Conservation (phyloP, 2,329 filamentous ascomycete species). For the Dryadomyces quercivorus region DNA sequence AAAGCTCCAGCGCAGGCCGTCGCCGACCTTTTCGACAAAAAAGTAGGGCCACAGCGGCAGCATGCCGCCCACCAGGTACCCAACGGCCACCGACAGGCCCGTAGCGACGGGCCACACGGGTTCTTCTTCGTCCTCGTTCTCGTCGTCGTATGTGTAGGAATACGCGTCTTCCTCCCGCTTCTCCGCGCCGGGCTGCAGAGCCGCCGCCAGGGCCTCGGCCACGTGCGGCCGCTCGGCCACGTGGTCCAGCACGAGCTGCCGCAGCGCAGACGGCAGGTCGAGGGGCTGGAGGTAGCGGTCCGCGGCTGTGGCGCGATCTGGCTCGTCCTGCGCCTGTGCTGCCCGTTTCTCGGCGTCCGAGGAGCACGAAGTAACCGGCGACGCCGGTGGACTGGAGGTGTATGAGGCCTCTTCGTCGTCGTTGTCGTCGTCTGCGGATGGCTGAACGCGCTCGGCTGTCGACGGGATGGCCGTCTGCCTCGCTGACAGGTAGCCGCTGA, state of each 20-base stretch:
- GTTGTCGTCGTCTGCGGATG: slow-evolving; percentile 9
- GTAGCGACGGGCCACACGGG: slow-evolving; percentile 13
- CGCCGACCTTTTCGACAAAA: slow-evolving; percentile 15
- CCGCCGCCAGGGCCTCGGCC: background rate
- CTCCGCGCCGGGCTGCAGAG: background rate
- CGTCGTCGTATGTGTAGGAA: background rate
- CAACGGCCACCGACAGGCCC: slow-evolving; percentile 17
- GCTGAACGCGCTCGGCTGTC: slow-evolving; percentile 3
- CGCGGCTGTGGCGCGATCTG: background rate
- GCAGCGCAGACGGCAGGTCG: slow-evolving; percentile 11
- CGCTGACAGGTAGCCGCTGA: slow-evolving; percentile 57
- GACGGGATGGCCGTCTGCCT: slow-evolving; percentile 11
- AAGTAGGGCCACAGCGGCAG: slow-evolving; percentile 21
- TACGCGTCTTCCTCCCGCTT: background rate
- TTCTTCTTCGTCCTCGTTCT: slow-evolving; percentile 1
- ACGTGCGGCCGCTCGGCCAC: slow-evolving; percentile 5
- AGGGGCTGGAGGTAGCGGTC: slow-evolving; percentile 13
- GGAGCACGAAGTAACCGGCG: background rate
- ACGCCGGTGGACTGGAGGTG: background rate
- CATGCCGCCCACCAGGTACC: slow-evolving; percentile 19
- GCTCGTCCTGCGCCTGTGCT: background rate
- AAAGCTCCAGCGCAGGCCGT: slow-evolving; percentile 21
- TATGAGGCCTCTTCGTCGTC: slow-evolving; percentile 10
- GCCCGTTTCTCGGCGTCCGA: background rate
- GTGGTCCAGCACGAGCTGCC: slow-evolving; percentile 11